phyloP scores from a whole-genome alignment of 2,329 filamentous ascomycete genomes.

The Tolypocladium inflatum region DNA sequence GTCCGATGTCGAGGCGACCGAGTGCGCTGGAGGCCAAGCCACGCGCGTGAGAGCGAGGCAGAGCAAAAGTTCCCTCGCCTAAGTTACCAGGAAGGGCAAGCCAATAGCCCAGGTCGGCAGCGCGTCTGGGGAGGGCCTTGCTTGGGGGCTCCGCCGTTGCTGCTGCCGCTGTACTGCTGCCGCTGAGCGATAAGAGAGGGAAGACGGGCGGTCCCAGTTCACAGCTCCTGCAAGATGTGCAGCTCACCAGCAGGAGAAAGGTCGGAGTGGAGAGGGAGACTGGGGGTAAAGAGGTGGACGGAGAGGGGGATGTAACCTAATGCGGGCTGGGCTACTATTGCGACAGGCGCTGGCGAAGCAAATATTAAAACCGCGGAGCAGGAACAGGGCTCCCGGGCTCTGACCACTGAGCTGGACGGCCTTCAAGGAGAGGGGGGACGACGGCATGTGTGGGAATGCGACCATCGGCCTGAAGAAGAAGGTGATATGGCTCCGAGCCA shows the following conservation, averaged over 20 bases:
- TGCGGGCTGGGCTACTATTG: conserved; percentile 9
- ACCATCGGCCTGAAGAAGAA: conserved; percentile 25
- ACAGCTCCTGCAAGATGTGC: neutral
- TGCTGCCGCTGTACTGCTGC: neutral
- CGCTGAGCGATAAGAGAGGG: neutral
- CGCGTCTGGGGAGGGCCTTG: conserved; percentile 12
- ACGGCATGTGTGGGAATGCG: conserved; percentile 21
- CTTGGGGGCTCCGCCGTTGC: conserved; percentile 7
- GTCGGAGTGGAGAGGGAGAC: conserved; percentile 4
- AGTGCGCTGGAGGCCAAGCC: conserved; percentile 20
- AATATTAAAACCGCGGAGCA: conserved; percentile 6
- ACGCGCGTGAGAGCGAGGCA: conserved; percentile 21
- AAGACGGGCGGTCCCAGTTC: neutral
- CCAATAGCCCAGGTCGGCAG: conserved; percentile 18
- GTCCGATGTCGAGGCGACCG: neutral
- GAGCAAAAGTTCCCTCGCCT: conserved; percentile 32
- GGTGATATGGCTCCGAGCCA: conserved; percentile 21
- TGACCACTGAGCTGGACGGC: conserved; percentile 15
- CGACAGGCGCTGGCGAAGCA: conserved; percentile 9
- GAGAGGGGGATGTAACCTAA: conserved; percentile 12
- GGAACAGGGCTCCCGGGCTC: conserved; percentile 7
- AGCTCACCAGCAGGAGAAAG: neutral
- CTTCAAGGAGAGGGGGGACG: conserved; percentile 9
- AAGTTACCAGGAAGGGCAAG: conserved; percentile 25
- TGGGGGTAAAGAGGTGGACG: conserved; percentile 5